Conservation (phyloP, 169 alveolate genomes). For the Toxoplasma gondii region DNA sequence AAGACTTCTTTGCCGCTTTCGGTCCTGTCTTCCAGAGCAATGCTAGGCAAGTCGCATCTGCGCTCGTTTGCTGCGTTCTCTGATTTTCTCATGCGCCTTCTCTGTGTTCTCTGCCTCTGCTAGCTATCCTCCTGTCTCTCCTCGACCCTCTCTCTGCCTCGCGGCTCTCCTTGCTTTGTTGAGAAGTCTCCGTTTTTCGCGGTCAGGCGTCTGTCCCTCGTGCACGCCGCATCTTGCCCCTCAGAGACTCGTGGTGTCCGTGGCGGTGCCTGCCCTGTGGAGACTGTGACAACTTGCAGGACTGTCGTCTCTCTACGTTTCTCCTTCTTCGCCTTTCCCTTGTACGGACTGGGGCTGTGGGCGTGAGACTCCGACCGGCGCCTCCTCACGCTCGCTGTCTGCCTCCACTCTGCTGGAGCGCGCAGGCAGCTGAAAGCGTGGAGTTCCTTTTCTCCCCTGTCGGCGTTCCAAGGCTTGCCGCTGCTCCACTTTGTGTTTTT, state of each 20-base stretch:
- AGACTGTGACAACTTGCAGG: too few relatives aligned
- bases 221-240: not conserved
- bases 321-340: too few relatives aligned
- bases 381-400: too few relatives aligned
- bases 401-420: too few relatives aligned
- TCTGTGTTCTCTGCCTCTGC: not conserved
- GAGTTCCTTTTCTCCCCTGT: too few relatives aligned
- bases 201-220: not conserved
- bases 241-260: not conserved
- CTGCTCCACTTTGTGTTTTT: not conserved
- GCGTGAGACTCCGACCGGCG: too few relatives aligned
- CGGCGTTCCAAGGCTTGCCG: too few relatives aligned
- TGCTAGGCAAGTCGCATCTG: slow-evolving; percentile 71
- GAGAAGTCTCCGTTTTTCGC: not conserved
- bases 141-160: not conserved
- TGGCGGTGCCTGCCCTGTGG: not conserved
- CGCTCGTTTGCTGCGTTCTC: not conserved
- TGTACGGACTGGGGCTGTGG: too few relatives aligned
- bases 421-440: too few relatives aligned
- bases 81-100: not conserved
- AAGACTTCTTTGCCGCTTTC: slow-evolving; percentile 70
- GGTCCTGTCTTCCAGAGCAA: slow-evolving; percentile 84
- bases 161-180: not conserved
- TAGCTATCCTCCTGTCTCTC: not conserved
- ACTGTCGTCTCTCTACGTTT: too few relatives aligned